phyloP scores from a whole-genome alignment of 164 flowering plant genomes.

The Nymphaea thermarum region DNA sequence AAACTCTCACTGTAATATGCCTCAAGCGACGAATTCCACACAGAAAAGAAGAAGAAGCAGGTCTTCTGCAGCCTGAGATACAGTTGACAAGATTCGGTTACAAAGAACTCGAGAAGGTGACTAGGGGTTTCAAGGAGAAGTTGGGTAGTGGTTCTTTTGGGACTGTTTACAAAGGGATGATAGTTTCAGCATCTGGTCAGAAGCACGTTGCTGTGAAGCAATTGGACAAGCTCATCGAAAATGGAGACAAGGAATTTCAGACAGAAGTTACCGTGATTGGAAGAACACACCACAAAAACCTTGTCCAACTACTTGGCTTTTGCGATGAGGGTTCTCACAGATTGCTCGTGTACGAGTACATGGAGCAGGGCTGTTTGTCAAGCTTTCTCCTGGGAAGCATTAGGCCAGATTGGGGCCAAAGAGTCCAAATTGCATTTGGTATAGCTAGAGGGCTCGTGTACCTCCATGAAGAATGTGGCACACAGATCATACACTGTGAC shows the following conservation, averaged over 20 bases:
- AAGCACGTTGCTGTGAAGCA: constrained; percentile 19
- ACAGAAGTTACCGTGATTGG: constrained; percentile 26
- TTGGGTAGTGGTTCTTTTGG: constrained; percentile 23
- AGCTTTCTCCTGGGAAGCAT: constrained; percentile 12
- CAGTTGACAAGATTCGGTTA: constrained; percentile 6
- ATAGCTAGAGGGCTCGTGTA: constrained; percentile 26
- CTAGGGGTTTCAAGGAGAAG: constrained; percentile 10
- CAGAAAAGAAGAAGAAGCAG: no score
- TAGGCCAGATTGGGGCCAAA: constrained; percentile 17
- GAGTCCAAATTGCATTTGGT: constrained; percentile 20
- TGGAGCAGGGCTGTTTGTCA: constrained; percentile 27
- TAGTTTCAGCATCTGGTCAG: not conserved
- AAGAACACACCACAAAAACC: constrained; percentile 25
- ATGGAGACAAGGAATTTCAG: constrained; percentile 19
- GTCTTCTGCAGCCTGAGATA: not conserved
- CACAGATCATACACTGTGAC: constrained; percentile 29
- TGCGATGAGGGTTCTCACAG: constrained; percentile 25
- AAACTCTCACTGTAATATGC: no score
- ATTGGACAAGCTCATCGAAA: constrained; percentile 11
- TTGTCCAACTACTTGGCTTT: constrained; percentile 23
- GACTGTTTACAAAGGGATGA: constrained; percentile 21
- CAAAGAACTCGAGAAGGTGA: constrained; percentile 13
- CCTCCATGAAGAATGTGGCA: constrained; percentile 33
- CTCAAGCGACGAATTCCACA: no score
- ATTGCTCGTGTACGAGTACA: constrained; percentile 31